Percentiles rank a stretch among this genome's conserved stretches.
These are phyloP conservation scores for Coniochaeta sp. DNA, from an alignment of 2,329 filamentous ascomycete species.

Conservation along the genomic window DNA sequence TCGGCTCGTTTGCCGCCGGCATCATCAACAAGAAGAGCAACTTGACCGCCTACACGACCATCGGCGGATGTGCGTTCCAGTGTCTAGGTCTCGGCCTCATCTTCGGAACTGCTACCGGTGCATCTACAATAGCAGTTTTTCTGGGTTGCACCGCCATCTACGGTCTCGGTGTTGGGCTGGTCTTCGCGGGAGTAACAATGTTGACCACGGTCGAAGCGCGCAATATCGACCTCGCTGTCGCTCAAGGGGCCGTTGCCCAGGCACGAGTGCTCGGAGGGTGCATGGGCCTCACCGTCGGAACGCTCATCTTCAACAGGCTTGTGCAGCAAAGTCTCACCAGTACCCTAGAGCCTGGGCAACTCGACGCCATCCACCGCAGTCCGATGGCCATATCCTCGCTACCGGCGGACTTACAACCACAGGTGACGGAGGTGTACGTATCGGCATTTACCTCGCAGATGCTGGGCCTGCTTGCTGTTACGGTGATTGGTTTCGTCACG, in stretches of 20 bases:
- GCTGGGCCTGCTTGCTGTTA: constrained; percentile 11
- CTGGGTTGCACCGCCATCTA: constrained; percentile 46
- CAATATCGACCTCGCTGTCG: constrained; percentile 44
- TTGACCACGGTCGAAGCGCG: constrained; percentile 47
- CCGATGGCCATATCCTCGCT: constrained; percentile 9
- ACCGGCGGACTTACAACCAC: background rate
- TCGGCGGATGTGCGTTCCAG: constrained; percentile 43
- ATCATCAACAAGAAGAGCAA: constrained; percentile 46
- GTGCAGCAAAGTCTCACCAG: constrained; percentile 18
- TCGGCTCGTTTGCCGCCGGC: constrained; percentile 50
- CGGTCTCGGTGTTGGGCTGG: constrained; percentile 52
- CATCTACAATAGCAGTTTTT: constrained; percentile 6
- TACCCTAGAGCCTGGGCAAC: background rate
- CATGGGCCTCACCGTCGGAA: constrained; percentile 51
- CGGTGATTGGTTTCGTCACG: constrained; percentile 7
- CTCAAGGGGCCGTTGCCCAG: constrained; percentile 54
- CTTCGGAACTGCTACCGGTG: constrained; percentile 21
- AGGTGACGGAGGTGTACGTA: constrained; percentile 11
- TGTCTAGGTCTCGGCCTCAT: constrained; percentile 45
- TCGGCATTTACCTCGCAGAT: constrained; percentile 13
- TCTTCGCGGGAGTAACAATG: constrained; percentile 50
- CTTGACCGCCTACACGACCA: constrained; percentile 43
- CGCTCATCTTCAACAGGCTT: constrained; percentile 47
- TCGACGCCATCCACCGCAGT: constrained; percentile 11
- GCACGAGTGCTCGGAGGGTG: constrained; percentile 53